phyloP scores from a whole-genome alignment of 2,329 filamentous ascomycete species.

The Fusarium fracticaudum region DNA sequence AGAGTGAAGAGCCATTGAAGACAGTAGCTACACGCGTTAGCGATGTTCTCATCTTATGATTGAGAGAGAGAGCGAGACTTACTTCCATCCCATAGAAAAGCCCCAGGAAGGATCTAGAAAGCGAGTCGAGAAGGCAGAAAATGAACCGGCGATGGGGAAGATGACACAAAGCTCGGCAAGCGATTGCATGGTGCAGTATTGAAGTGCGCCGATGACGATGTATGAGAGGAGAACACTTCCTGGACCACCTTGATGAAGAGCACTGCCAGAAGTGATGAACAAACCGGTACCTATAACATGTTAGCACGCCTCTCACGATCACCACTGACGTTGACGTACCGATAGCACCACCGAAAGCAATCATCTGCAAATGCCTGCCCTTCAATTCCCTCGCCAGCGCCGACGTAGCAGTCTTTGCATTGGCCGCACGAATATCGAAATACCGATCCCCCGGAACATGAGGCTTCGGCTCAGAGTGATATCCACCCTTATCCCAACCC shows the following conservation, averaged over 20 bases:
- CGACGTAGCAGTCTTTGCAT: constrained; percentile 79
- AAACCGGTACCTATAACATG: constrained; percentile 74
- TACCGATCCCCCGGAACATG: constrained; percentile 51
- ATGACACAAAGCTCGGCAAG: constrained; percentile 90
- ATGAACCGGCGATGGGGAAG: constrained; percentile 91
- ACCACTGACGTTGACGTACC: constrained; percentile 55
- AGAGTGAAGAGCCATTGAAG: constrained; percentile 87
- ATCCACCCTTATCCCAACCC: constrained; percentile 33
- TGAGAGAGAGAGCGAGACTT: constrained; percentile 46
- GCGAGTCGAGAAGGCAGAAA: constrained; percentile 91
- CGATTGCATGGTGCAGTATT: constrained; percentile 92
- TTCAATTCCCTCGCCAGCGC: constrained; percentile 82
- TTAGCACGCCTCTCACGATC: neutral
- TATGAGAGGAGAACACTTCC: constrained; percentile 82
- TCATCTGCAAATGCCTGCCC: constrained; percentile 92
- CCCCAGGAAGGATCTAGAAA: constrained; percentile 95
- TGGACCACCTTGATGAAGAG: constrained; percentile 78
- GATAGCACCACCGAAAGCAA: constrained; percentile 93
- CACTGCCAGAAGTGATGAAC: constrained; percentile 83
- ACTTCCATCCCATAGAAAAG: constrained; percentile 96
- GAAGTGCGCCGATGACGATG: constrained; percentile 80
- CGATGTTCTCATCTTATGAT: neutral
- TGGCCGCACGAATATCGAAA: constrained; percentile 65
- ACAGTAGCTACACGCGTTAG: constrained; percentile 69
- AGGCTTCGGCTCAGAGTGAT: constrained; percentile 28